Conservation (phyloP, 805 yeast genomes). For the Lipomyces oligophaga region DNA sequence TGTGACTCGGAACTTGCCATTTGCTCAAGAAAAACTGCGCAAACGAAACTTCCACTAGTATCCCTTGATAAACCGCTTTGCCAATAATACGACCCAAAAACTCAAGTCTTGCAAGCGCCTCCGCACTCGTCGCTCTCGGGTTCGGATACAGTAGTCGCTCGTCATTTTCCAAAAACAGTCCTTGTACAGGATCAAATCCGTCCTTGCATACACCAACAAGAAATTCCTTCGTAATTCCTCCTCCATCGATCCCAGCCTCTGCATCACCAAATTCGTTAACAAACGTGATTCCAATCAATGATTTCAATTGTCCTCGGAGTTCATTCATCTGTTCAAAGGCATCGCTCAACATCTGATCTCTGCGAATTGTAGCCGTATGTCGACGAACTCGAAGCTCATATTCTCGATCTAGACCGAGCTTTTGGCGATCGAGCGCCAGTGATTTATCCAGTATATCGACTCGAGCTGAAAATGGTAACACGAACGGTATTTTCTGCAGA, state of each 20-base stretch:
- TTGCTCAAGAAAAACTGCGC: constrained; percentile 80
- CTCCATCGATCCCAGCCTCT: constrained; percentile 95
- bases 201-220: constrained; percentile 67
- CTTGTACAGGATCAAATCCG: constrained; percentile 50
- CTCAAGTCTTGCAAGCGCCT: constrained; percentile 40
- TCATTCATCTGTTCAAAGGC: constrained; percentile 59
- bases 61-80: constrained; percentile 79
- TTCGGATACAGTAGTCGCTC: constrained; percentile 72
- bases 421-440: constrained; percentile 51
- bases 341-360: constrained; percentile 71
- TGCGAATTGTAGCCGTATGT: constrained; percentile 52
- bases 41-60: constrained; percentile 75
- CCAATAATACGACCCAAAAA: constrained; percentile 85
- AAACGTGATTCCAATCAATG: constrained; percentile 60
- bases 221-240: constrained; percentile 91
- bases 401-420: constrained; percentile 25
- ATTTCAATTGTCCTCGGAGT: constrained; percentile 55
- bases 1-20: constrained; percentile 42
- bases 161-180: constrained; percentile 45
- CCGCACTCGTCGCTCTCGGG: constrained; percentile 42
- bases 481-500: constrained; percentile 66
- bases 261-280: constrained; percentile 66
- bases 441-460: constrained; percentile 68
- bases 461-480: constrained; percentile 69
- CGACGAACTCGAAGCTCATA: constrained; percentile 20